Percentiles rank a stretch among this genome's conserved stretches.
phyloP scores from a whole-genome alignment of 306 rosid species.

The Gynostemma pentaphyllum region DNA sequence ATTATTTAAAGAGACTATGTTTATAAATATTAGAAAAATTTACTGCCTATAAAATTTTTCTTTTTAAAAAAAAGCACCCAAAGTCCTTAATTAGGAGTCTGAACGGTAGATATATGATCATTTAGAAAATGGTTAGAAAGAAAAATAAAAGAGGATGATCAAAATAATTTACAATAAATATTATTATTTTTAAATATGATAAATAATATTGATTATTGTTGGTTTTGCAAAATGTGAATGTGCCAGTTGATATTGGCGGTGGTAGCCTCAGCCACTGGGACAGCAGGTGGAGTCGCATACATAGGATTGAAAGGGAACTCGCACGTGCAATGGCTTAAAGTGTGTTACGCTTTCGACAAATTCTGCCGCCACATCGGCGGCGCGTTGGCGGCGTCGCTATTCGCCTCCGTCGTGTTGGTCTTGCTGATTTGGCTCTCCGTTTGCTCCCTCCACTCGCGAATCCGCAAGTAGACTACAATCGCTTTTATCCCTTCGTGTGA shows the following conservation, averaged over 20 bases:
- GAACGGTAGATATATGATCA: too few species aligned
- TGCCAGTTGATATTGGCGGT: slow-evolving; percentile 77
- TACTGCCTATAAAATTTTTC: too few species aligned
- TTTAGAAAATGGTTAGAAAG: too few species aligned
- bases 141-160: too few species aligned
- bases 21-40: too few species aligned
- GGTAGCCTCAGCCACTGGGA: slow-evolving; percentile 66
- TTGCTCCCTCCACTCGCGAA: slow-evolving; percentile 28
- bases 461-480: slow-evolving; percentile 36
- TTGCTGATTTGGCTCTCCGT: slow-evolving; percentile 63
- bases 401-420: slow-evolving; percentile 41
- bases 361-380: slow-evolving; percentile 49
- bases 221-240: neutral
- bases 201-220: neutral
- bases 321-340: slow-evolving; percentile 45
- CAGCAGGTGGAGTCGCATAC: slow-evolving; percentile 63
- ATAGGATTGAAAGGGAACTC: slow-evolving; percentile 60
- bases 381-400: slow-evolving; percentile 40
- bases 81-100: too few species aligned
- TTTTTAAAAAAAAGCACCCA: too few species aligned
- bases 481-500: too few species aligned
- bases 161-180: too few species aligned
- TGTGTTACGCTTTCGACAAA: slow-evolving; percentile 47
- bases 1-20: neutral
- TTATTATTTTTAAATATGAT: too few species aligned